These are phyloP conservation scores for Trapa incisa DNA, from an alignment of 345 rosid species.

Conservation along the genomic window DNA sequence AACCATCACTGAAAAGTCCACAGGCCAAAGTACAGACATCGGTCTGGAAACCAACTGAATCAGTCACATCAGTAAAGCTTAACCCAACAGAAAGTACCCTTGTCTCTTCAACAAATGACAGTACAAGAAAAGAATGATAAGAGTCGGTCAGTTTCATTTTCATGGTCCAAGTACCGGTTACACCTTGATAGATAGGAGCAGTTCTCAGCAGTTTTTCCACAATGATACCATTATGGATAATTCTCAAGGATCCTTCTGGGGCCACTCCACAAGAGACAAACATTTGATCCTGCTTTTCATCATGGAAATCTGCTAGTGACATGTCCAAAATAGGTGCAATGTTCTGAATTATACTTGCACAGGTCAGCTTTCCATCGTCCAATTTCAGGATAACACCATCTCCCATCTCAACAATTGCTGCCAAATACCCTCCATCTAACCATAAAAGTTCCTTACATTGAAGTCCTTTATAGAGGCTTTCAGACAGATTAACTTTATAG, in stretches of 20 bases:
- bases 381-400: conserved; percentile 78
- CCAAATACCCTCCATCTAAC: conserved; percentile 75
- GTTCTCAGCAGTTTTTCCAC: conserved; percentile 81
- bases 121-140: conserved; percentile 85
- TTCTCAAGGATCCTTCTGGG: conserved; percentile 93
- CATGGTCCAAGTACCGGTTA: conserved; percentile 87
- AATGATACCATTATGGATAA: conserved; percentile 71
- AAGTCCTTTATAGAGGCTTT: conserved; percentile 64
- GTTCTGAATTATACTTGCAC: conserved; percentile 58
- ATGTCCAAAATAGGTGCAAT: conserved; percentile 90
- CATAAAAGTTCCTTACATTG: conserved; percentile 83
- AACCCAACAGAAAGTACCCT: conserved; percentile 90
- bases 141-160: conserved; percentile 57
- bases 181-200: conserved; percentile 78
- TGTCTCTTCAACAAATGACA: conserved; percentile 95
- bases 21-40: conserved; percentile 93
- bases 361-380: conserved; percentile 50
- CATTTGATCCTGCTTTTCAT: conserved; percentile 82
- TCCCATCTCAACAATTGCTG: conserved; percentile 82
- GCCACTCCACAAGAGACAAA: conserved; percentile 95
- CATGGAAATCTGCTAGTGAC: conserved; percentile 72
- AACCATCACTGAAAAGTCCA: conserved; percentile 75
- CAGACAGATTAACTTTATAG: conserved; percentile 49
- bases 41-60: conserved; percentile 84
- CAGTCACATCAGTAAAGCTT: conserved; percentile 90